A percentile compares a stretch with the other conserved stretches of the same genome.
These are phyloP conservation scores for Neobulgaria alba DNA, from an alignment of 2,329 filamentous ascomycete genomes.

Conservation along the genomic window DNA sequence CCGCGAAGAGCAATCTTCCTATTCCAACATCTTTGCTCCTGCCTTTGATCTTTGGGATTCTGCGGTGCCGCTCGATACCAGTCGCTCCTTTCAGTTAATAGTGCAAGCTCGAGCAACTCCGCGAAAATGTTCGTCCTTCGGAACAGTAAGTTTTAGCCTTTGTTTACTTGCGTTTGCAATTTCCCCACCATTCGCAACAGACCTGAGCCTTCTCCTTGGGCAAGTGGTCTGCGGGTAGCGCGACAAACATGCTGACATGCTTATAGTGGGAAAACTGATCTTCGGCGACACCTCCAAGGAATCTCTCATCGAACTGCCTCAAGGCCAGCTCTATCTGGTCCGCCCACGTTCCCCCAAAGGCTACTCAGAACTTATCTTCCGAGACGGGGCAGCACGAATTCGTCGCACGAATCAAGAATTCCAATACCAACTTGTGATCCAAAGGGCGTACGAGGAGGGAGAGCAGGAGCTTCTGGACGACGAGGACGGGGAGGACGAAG, in stretches of 20 bases:
- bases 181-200: conserved; percentile 7
- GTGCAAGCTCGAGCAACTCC: neutral
- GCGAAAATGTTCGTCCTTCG: conserved; percentile 35
- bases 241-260: conserved; percentile 10
- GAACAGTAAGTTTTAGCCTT: conserved; percentile 31
- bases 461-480: conserved; percentile 87
- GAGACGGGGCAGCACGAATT: conserved; percentile 87
- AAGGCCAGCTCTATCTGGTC: conserved; percentile 95
- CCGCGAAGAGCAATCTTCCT: neutral
- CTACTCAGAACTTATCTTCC: conserved; percentile 98
- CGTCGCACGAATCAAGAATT: conserved; percentile 89
- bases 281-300: conserved; percentile 77
- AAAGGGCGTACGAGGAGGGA: conserved; percentile 94
- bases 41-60: neutral
- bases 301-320: conserved; percentile 85
- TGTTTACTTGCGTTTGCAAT: conserved; percentile 7
- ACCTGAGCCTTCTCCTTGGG: neutral
- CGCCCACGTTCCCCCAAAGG: conserved; percentile 92
- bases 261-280: conserved; percentile 77
- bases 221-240: neutral
- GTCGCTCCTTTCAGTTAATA: neutral
- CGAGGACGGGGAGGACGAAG: conserved; percentile 77
- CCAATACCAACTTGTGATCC: conserved; percentile 94
- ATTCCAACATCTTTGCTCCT: neutral
- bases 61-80: neutral